Base-by-base conservation (phyloP, 345 rosid species). In the Noccaea bulbosa region DNA sequence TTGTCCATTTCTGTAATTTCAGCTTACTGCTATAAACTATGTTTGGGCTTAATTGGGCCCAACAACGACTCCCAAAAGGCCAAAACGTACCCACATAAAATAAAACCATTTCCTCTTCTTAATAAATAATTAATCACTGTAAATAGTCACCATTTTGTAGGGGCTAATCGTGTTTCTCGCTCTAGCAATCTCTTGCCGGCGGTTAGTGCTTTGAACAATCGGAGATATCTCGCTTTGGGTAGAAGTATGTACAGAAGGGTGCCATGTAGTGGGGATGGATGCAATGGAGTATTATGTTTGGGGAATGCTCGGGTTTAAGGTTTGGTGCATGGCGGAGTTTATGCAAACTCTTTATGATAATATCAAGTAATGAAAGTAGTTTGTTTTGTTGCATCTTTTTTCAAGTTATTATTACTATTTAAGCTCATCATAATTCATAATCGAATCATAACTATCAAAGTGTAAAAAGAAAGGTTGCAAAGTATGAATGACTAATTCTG, bases 171-270 rank as follows among this genome's bases (percentile, higher is more conserved):
- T 32, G 34, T 1, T 4, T 3, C 6, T 32, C 34, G 5, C 34
- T n/a, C n/a, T n/a, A n/a, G n/a, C n/a, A n/a, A 3, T 14, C 5
- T 6, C 17, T n/a, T n/a, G 6, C 58, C 24, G 38, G 24, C 48
- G 59, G 8, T 0, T 2, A 67, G 52, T 61, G 71, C 61, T 40
- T 15, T 41, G 6, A 51, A 24, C 59, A 53, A 39, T 30, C 70
- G 6, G 7, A 67, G 62, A 41, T 14, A 67, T 67, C 51, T 52
- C 51, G 7, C 17, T 6, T 30, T 67, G 5, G 62, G 51, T 47
- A 11, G 44, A 44, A 3, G 68, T 62, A 30, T 27, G 24, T 62
- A 62, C 5, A 34, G 15, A 63, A 48, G 30, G 39, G 51, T 61
- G 22, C 12, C 27, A 59, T 2, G 22, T 40, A 41, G 65, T 20